Percentiles rank a stretch among this genome's conserved stretches.
phyloP scores from a whole-genome alignment of 345 rosid genomes.

The Punica granatum region DNA sequence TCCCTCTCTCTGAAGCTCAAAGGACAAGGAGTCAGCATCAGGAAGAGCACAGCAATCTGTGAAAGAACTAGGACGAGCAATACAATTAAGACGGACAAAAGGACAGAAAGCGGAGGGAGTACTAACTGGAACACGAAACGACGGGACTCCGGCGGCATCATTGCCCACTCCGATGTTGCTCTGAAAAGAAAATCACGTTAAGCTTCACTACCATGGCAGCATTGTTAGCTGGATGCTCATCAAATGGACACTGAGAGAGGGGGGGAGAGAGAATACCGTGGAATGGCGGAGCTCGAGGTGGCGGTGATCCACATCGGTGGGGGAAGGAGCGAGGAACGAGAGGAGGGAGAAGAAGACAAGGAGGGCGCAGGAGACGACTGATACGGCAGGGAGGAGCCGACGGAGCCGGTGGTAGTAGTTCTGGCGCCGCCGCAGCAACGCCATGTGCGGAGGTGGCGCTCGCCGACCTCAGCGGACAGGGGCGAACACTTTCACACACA shows the following conservation, averaged over 20 bases:
- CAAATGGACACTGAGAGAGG: neutral
- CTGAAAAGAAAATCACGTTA: constrained; percentile 3
- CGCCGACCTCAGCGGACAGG: neutral
- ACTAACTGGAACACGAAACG: constrained; percentile 72
- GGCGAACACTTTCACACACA: neutral
- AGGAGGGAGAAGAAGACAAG: constrained; percentile 62
- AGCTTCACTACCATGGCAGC: neutral
- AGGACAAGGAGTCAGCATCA: constrained; percentile 10
- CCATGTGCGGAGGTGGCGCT: constrained; percentile 31
- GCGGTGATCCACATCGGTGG: constrained; percentile 38
- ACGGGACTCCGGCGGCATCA: constrained; percentile 22
- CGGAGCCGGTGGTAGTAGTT: constrained; percentile 43
- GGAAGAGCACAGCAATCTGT: constrained; percentile 12
- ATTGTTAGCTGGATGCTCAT: neutral
- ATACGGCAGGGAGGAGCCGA: constrained; percentile 36
- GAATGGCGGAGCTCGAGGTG: constrained; percentile 22
- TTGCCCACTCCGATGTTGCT: constrained; percentile 17
- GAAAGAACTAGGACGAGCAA: constrained; percentile 1
- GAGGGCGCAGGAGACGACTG: constrained; percentile 47
- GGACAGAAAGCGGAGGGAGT: constrained; percentile 11
- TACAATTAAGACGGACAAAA: neutral
- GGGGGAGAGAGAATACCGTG: constrained; percentile 24
- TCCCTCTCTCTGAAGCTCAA: constrained; percentile 39
- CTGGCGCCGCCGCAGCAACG: constrained; percentile 67
- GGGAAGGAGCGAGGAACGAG: constrained; percentile 64